phyloP scores from a whole-genome alignment of 2,329 filamentous ascomycete species.

The Fusarium euwallaceae region DNA sequence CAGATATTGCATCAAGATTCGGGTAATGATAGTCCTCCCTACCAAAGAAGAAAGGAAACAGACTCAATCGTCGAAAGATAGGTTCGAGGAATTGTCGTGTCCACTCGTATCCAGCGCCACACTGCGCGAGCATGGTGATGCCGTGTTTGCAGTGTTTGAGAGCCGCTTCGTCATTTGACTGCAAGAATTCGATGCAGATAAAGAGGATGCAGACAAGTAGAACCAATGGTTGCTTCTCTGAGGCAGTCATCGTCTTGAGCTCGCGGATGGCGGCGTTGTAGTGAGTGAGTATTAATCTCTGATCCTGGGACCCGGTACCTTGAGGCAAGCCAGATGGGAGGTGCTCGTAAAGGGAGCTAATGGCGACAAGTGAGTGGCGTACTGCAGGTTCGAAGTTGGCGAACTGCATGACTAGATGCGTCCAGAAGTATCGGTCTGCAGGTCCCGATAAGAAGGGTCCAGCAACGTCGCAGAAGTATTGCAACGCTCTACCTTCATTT shows the following conservation, averaged over 20 bases:
- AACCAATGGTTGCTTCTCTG: conserved; percentile 7
- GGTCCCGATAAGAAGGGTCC: not conserved
- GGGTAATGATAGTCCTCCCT: not conserved
- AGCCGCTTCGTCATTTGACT: not conserved
- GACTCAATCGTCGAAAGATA: not conserved
- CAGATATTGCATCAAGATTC: not conserved
- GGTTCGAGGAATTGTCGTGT: conserved; percentile 7
- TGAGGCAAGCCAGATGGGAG: not conserved
- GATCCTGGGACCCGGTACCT: not conserved
- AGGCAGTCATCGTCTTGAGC: not conserved
- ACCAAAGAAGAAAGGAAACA: conserved; percentile 9
- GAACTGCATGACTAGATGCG: conserved; percentile 7
- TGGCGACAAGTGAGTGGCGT: conserved; percentile 11
- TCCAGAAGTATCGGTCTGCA: conserved; percentile 11
- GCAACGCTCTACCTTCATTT: not conserved
- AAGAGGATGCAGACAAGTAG: conserved; percentile 9
- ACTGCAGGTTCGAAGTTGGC: conserved; percentile 14
- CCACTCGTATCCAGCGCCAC: not conserved
- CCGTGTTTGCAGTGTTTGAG: conserved; percentile 15
- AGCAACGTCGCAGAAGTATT: conserved; percentile 3
- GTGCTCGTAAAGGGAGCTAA: conserved; percentile 13
- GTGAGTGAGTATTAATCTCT: not conserved
- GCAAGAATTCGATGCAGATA: conserved; percentile 15
- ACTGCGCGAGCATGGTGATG: not conserved
- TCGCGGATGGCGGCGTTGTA: conserved; percentile 8